Base-by-base conservation (phyloP, 2,329 filamentous ascomycete species). In the Ceratocystis diversiconidia region DNA sequence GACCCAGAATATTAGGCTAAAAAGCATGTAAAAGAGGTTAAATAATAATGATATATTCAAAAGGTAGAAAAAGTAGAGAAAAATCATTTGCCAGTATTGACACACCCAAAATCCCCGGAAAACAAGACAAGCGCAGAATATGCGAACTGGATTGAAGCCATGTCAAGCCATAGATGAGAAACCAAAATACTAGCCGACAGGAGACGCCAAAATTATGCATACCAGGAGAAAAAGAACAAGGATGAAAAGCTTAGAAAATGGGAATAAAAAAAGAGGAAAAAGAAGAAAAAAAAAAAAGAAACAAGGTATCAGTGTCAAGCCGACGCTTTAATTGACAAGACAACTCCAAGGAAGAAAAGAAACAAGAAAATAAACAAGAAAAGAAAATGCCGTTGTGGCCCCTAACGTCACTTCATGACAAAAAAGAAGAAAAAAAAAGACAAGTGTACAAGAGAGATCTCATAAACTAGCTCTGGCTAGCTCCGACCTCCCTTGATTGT, bases 401-500 rank as follows among this genome's bases (percentile, higher is more conserved):
- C n/a, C n/a, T n/a, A n/a, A 25, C 22, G 48, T 8, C 48, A 52
- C 0, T n/a, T n/a, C 7, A 71, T 69, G 28, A 55, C 65, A 19
- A 59, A 66, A 63, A 52, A 32, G 63, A 44, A 28, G 30, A 61
- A 25, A 65, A 12, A 48, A 66, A 59, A 68, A 66, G 68, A 67
- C 10, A 2, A 36, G 10, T 15, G 6, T 4, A 65, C 64, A 68
- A 65, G 60, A 65, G 50, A 30, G 62, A 62, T 57, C 46, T 64
- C 61, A 59, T 12, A 50, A 17, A 57, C 55, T 66, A 41, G 46
- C 50, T 6, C 44, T 25, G 64, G 52, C 55, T 65, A 41, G 46
- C 50, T 10, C 55, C 44, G 64, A 52, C 69, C 73, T 75, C 15
- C 74, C 62, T 52, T 46, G 12, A 28, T 22, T 7, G 67, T 67